A percentile compares a stretch with the other conserved stretches of the same genome.
Evolutionary conservation across 257 asterid genomes (phyloP).

Genomic region (Jaltomata sinuosa): DNA sequence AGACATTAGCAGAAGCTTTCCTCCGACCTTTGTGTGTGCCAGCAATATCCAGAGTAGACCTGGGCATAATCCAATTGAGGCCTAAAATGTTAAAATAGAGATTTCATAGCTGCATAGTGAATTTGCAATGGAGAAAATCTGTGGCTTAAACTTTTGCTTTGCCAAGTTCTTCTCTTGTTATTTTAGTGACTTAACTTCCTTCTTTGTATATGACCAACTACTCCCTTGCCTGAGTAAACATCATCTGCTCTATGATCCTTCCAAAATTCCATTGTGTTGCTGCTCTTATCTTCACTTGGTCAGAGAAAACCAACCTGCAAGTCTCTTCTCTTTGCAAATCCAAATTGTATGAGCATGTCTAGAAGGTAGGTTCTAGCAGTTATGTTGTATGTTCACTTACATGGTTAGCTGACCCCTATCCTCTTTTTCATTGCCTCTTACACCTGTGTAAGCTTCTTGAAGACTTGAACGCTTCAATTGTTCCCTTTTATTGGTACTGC

Average conservation of each 20-base stretch:
- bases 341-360: neutral
- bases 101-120: neutral
- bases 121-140: slow-evolving; percentile 18
- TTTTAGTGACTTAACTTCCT: slow-evolving; percentile 45
- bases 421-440: neutral
- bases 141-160: slow-evolving; percentile 8
- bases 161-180: slow-evolving; percentile 44
- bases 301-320: slow-evolving; percentile 58
- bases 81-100: neutral
- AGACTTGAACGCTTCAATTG: neutral
- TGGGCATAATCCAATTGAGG: neutral
- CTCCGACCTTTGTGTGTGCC: neutral
- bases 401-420: neutral
- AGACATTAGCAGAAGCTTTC: neutral
- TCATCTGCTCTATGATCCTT: slow-evolving; percentile 22
- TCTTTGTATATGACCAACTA: slow-evolving; percentile 30
- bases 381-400: neutral
- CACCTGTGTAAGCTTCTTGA: neutral
- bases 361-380: neutral
- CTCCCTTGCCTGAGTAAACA: slow-evolving; percentile 34
- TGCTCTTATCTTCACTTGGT: slow-evolving; percentile 52
- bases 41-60: neutral
- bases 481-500: neutral
- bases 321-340: neutral
- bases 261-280: slow-evolving; percentile 22